Base-by-base conservation (phyloP, 129 eudicot species). In the Erigeron canadensis region DNA sequence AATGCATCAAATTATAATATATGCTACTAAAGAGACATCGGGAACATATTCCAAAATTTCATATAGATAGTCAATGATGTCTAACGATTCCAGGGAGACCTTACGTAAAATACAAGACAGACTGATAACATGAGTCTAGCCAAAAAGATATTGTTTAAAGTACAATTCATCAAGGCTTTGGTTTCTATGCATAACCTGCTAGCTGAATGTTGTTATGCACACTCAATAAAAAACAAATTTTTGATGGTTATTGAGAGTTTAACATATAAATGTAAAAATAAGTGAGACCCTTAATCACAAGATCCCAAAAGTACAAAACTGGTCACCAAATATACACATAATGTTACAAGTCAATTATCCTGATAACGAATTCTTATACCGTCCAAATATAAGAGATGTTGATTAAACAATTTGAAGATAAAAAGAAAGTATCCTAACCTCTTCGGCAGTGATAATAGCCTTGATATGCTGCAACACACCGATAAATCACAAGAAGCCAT, bases 381-480 rank as follows among this genome's bases (percentile, higher is more conserved):
- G 56, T 56, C 16, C 41, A 66, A n/a, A 75, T 22, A 54, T 23
- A 63, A 70, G 28, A 70, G 41, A 28, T 5, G 38, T 21, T 21
- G 21, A 16, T 22, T 48, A 59, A 59, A 22, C 37, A 48, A 7
- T 65, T 54, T 61, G 10, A 65, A 68, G 17, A 45, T 28, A 28
- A 23, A 65, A 28, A 19, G 41, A 41, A 15, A 22, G 48, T 48
- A 67, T 45, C 5, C 70, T 70, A 70, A 83, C 87, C 87, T 83
- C 95, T 44, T 87, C 97, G 40, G 97, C 82, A 63, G 97, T 90
- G 72, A 90, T 77, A 41, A 90, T 87, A 62, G 97, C 97, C 81
- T 90, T 90, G 83, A 90, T 87, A 81, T 90, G 95, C 97, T 90
- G 95, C 77, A 77, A 18, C 28, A 40, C 28, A 65, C 18, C 56